These are phyloP conservation scores for Gamarada debralockiae DNA, from an alignment of 495 filamentous ascomycete genomes.

Conservation along the genomic window DNA sequence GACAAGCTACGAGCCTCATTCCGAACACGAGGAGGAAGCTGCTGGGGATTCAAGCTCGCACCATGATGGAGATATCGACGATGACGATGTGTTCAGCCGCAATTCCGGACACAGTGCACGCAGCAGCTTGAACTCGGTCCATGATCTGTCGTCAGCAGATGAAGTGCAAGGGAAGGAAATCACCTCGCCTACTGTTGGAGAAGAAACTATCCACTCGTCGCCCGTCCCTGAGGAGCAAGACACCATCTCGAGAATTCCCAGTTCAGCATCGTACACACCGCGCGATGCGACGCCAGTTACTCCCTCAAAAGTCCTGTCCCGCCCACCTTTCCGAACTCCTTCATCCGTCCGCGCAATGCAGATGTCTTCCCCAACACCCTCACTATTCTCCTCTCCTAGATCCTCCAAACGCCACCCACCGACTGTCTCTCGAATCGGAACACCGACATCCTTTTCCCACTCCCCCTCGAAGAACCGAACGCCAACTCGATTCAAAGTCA, in stretches of 20 bases:
- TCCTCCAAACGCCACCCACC: conserved; percentile 39
- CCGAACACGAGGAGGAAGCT: neutral
- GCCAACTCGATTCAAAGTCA: conserved; percentile 40
- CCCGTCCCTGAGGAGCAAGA: conserved; percentile 7
- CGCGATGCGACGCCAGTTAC: conserved; percentile 23
- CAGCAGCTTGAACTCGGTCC: conserved; percentile 23
- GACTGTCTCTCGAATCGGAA: conserved; percentile 43
- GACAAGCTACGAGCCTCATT: conserved; percentile 15
- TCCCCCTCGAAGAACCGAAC: conserved; percentile 40
- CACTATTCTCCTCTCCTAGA: conserved; percentile 44
- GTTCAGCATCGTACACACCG: conserved; percentile 14
- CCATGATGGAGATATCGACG: conserved; percentile 39
- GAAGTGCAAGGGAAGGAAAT: conserved; percentile 14
- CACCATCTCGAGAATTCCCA: conserved; percentile 24
- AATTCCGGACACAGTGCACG: conserved; percentile 45
- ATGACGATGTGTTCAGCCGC: conserved; percentile 50
- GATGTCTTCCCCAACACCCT: conserved; percentile 62
- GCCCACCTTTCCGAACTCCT: conserved; percentile 60
- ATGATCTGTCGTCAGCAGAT: conserved; percentile 11
- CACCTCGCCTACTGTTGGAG: conserved; percentile 20
- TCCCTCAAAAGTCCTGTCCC: conserved; percentile 26
- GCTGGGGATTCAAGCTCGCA: conserved; percentile 30
- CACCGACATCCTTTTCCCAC: conserved; percentile 41
- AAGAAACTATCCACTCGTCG: conserved; percentile 15
- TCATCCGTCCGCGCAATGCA: conserved; percentile 76